Percentiles rank a stretch among this genome's conserved stretches.
phyloP scores from a whole-genome alignment of 2,329 filamentous ascomycete genomes.

The Hypocrella siamensis region DNA sequence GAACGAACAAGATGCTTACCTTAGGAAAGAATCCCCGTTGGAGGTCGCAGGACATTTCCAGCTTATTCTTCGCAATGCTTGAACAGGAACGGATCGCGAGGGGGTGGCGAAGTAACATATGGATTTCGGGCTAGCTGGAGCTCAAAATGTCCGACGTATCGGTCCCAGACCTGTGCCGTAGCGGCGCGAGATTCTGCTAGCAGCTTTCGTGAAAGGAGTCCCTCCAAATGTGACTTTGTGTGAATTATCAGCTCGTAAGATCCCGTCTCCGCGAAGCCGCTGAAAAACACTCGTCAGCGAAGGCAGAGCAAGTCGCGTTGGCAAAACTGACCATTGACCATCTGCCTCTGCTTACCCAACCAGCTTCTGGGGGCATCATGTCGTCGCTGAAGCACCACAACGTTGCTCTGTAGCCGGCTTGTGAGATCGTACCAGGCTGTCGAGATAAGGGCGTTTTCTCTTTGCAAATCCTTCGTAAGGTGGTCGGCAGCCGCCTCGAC shows the following conservation, averaged over 20 bases:
- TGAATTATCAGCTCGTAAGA: slow-evolving; percentile 18
- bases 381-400: slow-evolving; percentile 60
- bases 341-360: slow-evolving; percentile 67
- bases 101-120: too few relatives aligned
- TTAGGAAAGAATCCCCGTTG: too few relatives aligned
- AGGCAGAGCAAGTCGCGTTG: slow-evolving; percentile 26
- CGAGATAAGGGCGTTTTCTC: slow-evolving; percentile 64
- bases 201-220: too few relatives aligned
- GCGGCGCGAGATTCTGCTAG: too few relatives aligned
- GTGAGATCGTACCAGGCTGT: slow-evolving; percentile 81
- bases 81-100: too few relatives aligned
- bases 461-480: slow-evolving; percentile 52
- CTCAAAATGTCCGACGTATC: too few relatives aligned
- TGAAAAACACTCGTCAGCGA: slow-evolving; percentile 23
- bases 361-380: slow-evolving; percentile 66
- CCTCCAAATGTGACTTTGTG: too few relatives aligned
- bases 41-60: too few relatives aligned
- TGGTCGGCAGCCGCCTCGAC: slow-evolving; percentile 33
- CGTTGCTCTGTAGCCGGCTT: slow-evolving; percentile 66
- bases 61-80: too few relatives aligned
- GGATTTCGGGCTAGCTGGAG: too few relatives aligned
- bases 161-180: too few relatives aligned
- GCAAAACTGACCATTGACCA: slow-evolving; percentile 43
- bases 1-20: too few relatives aligned
- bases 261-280: slow-evolving; percentile 31